A percentile compares a stretch with the other conserved stretches of the same genome.
These are phyloP conservation scores for Ophiosphaerella korrae DNA, from an alignment of 2,329 filamentous ascomycete species.

Conservation along the genomic window DNA sequence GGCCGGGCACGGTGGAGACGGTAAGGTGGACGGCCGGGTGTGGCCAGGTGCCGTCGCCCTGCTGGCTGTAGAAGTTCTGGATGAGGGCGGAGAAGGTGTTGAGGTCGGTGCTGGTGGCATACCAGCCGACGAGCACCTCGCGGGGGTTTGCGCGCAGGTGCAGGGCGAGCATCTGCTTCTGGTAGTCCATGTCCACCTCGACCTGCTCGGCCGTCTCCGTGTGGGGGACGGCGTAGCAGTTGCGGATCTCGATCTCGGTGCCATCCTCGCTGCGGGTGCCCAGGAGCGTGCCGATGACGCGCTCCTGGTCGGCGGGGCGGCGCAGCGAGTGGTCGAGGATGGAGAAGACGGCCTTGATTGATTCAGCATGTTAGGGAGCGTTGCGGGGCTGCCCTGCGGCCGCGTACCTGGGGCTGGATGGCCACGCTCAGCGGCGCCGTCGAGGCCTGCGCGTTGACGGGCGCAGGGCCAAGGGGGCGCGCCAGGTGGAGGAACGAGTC, in stretches of 20 bases:
- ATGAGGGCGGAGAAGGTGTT: constrained; percentile 99
- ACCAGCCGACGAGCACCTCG: constrained; percentile 96
- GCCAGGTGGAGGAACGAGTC: constrained; percentile 94
- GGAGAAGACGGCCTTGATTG: constrained; percentile 64
- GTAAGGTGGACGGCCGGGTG: constrained; percentile 98
- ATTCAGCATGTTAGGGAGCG: constrained; percentile 7
- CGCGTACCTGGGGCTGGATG: constrained; percentile 88
- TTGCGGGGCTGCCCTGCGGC: constrained; percentile 1
- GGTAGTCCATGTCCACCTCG: constrained; percentile 99
- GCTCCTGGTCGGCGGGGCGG: constrained; percentile 87
- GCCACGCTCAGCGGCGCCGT: constrained; percentile 92
- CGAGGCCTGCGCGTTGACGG: constrained; percentile 78
- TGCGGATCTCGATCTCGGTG: constrained; percentile 92
- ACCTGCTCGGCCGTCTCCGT: constrained; percentile 98
- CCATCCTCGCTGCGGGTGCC: constrained; percentile 95
- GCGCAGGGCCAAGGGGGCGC: constrained; percentile 83
- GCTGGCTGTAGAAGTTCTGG: constrained; percentile 98
- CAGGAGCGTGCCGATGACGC: constrained; percentile 94
- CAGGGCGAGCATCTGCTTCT: constrained; percentile 97
- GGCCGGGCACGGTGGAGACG: constrained; percentile 84
- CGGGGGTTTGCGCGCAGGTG: constrained; percentile 93
- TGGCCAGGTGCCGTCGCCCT: constrained; percentile 95
- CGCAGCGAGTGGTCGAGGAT: constrained; percentile 88
- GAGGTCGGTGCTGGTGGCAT: constrained; percentile 93
- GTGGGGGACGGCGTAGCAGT: constrained; percentile 96